These are phyloP conservation scores for Solanum medicagineum DNA, from an alignment of 257 asterid genomes.

Conservation along the genomic window DNA sequence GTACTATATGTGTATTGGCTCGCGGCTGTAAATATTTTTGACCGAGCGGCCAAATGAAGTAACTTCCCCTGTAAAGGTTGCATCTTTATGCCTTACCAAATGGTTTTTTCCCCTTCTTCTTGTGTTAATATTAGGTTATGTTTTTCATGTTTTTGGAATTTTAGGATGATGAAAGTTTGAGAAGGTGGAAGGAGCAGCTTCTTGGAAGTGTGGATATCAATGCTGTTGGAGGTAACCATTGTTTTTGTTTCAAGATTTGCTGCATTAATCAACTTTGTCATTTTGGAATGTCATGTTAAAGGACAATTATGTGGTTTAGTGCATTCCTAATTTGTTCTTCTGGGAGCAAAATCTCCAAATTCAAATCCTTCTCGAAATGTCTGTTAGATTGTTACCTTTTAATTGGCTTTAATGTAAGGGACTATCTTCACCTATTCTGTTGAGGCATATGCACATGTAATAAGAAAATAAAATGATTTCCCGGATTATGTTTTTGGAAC, in stretches of 20 bases:
- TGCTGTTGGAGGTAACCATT: conserved; percentile 35
- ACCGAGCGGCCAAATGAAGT: neutral
- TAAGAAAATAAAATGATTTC: neutral
- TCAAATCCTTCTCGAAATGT: neutral
- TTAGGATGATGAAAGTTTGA: conserved; percentile 66
- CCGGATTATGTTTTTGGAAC: neutral
- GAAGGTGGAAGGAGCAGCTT: conserved; percentile 70
- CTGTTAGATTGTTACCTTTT: neutral
- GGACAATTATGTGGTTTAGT: neutral
- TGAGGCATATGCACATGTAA: neutral
- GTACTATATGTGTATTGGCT: neutral
- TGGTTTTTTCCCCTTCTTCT: neutral
- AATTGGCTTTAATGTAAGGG: neutral
- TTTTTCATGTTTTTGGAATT: neutral
- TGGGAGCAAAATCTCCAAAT: neutral
- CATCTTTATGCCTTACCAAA: neutral
- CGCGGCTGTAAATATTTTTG: neutral
- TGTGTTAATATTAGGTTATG: neutral
- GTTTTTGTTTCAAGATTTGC: neutral
- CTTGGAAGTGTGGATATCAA: conserved; percentile 54
- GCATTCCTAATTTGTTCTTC: neutral
- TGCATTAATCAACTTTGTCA: neutral
- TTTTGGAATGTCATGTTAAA: neutral
- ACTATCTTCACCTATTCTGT: neutral
- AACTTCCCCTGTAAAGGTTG: neutral